Evolutionary conservation across 345 rosid genomes (phyloP).

Genomic region (Eucalyptus sideroxylon): DNA sequence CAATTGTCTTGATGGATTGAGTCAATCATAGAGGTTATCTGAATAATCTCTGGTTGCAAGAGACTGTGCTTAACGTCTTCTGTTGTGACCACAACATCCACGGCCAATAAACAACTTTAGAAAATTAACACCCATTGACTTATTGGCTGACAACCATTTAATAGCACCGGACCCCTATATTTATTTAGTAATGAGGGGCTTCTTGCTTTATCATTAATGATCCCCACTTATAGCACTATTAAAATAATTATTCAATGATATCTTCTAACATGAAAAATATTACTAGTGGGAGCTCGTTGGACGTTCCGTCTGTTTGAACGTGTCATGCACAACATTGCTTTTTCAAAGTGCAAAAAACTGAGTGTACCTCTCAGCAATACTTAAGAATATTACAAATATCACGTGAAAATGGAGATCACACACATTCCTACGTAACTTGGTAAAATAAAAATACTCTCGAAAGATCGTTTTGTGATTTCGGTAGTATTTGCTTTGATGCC

Average conservation of each 20-base stretch:
- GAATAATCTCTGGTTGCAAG: not conserved
- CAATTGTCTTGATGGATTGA: fast-evolving
- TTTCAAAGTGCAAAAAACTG: not conserved
- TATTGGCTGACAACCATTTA: not conserved
- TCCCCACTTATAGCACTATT: not conserved
- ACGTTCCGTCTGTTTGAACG: not conserved
- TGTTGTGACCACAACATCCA: not conserved
- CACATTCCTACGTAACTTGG: not conserved
- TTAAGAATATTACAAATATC: not conserved
- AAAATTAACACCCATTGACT: not conserved
- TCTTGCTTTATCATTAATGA: not conserved
- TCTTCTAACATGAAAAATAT: not conserved
- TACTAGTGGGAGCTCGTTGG: not conserved
- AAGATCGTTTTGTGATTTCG: not conserved
- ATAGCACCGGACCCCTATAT: not conserved
- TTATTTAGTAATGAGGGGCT: not conserved
- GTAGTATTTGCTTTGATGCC: not conserved
- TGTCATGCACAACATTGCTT: not conserved
- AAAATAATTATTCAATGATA: not conserved
- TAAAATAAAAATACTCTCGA: not conserved
- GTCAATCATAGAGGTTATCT: not conserved
- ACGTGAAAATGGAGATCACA: not conserved
- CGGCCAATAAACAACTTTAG: not conserved
- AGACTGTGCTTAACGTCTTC: not conserved
- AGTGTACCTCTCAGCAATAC: not conserved